Base-by-base conservation (phyloP, 1,284 basidiomycete species). In the Lentinus polychrous region DNA sequence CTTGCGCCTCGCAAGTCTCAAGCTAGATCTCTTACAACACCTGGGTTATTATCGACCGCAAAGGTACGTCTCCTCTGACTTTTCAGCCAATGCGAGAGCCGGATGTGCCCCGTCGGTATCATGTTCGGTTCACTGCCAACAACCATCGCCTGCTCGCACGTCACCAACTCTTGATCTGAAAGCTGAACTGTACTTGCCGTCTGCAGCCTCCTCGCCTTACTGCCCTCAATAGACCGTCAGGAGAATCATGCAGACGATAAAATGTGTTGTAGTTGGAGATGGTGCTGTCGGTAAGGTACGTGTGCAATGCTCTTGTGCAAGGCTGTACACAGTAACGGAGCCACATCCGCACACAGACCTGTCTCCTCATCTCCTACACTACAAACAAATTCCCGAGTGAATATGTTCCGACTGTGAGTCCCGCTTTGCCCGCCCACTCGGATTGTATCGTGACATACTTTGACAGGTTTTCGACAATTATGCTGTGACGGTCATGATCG, bases 401-500 rank as follows among this genome's bases (percentile, higher is more conserved):
- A 81, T 98, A 99, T 74, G 95, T 99, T 46, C 96, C 95, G 45
- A 99, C 94, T 59, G 94, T 94, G 72, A 68, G 85, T 85, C 22
- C n/a, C 43, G 24, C n/a, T n/a, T 46, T 7, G 14, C 12, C 6
- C 34, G 32, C 45, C 43, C 24, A 17, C 45, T 49, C 55, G 44
- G 41, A 49, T 48, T 50, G 50, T 36, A 37, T 48, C 39, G 59
- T 45, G 46, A 60, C 50, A 52, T 54, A 44, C 57, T 59, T 38
- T 45, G 43, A 52, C 54, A 94, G 94, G 87, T 95, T 47, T 95
- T 95, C 67, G 92, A 95, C 71, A 95, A 95, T 72, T 95, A 98
- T 73, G 94, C 95, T 46, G 96, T 98, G 55, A 98, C 95, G 8
- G 96, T 99, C 56, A 99, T 99, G 95, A 98, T 99, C 71, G 96